These are phyloP conservation scores for Globisporangium nagaii DNA, from an alignment of 352 stramenopile species.

Conservation along the genomic window DNA sequence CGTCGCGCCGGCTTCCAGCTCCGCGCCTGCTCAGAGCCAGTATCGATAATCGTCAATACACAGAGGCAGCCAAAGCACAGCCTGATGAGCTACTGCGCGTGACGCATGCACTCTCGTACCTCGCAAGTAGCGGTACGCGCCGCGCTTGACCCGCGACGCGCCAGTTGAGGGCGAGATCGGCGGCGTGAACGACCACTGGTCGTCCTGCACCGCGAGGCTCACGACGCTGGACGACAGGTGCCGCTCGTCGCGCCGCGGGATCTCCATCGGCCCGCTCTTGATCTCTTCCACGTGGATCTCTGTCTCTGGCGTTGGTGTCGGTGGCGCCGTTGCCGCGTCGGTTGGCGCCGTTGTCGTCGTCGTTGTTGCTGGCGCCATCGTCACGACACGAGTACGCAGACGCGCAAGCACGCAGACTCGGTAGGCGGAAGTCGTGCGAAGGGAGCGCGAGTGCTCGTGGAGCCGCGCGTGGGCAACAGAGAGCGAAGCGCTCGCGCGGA, in stretches of 20 bases:
- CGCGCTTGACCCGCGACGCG: slow-evolving; percentile 22
- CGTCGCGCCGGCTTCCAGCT: slow-evolving; percentile 32
- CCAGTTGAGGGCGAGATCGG: slow-evolving; percentile 30
- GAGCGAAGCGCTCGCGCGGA: not conserved
- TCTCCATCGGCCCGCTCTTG: slow-evolving; percentile 1
- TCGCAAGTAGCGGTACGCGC: slow-evolving; percentile 54
- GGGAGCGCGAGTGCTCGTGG: not conserved
- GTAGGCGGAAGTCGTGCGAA: no score
- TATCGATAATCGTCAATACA: not conserved
- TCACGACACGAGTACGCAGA: no score
- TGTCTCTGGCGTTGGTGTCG: not conserved
- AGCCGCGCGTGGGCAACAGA: not conserved
- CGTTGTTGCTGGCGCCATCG: not conserved
- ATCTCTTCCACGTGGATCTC: slow-evolving; percentile 12
- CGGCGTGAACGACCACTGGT: slow-evolving; percentile 48
- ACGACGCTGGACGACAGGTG: slow-evolving; percentile 44
- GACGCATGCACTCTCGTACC: slow-evolving; percentile 3
- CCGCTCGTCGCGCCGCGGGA: slow-evolving; percentile 20
- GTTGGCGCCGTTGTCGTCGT: not conserved
- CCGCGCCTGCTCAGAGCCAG: slow-evolving; percentile 14
- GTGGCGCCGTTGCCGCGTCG: not conserved
- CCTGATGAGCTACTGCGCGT: no score
- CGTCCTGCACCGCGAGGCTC: slow-evolving; percentile 49
- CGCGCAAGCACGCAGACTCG: no score
- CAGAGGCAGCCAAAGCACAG: not conserved